Evolutionary conservation across 495 filamentous ascomycete genomes (phyloP).

Genomic region (Schizothecium vesticola): DNA sequence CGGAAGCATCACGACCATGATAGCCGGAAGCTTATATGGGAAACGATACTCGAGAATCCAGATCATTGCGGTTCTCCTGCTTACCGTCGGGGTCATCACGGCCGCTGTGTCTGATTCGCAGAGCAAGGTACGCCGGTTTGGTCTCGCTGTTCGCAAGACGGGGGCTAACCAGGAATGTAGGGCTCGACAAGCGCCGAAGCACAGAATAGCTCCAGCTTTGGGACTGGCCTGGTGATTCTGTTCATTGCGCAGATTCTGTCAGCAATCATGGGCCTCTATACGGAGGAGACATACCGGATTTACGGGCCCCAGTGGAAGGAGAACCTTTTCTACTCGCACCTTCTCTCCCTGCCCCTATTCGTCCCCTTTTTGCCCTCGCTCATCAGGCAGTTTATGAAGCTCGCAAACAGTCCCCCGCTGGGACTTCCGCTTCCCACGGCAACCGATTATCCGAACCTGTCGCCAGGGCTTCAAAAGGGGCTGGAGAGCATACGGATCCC

Average conservation of each 20-base stretch:
- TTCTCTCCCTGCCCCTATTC: conserved; percentile 68
- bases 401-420: conserved; percentile 45
- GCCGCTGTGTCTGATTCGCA: conserved; percentile 85
- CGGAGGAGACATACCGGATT: conserved; percentile 76
- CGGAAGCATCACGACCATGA: conserved; percentile 89
- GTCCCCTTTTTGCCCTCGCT: conserved; percentile 51
- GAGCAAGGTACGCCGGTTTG: conserved; percentile 55
- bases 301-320: conserved; percentile 93
- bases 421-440: conserved; percentile 32
- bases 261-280: conserved; percentile 91
- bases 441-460: conserved; percentile 23
- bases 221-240: conserved; percentile 76
- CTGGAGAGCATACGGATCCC: conserved; percentile 50
- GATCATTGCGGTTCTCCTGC: conserved; percentile 67
- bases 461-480: conserved; percentile 26
- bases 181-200: conserved; percentile 25
- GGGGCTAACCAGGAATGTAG: conserved; percentile 10
- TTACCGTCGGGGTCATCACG: conserved; percentile 80
- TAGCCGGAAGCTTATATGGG: conserved; percentile 76
- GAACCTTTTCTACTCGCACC: conserved; percentile 89
- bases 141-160: neutral
- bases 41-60: conserved; percentile 79
- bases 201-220: conserved; percentile 41
- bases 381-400: conserved; percentile 43
- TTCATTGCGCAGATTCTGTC: conserved; percentile 85